Conservation (phyloP, 192 early-diverging fungal species). For the Helicostylum pulchrum region DNA sequence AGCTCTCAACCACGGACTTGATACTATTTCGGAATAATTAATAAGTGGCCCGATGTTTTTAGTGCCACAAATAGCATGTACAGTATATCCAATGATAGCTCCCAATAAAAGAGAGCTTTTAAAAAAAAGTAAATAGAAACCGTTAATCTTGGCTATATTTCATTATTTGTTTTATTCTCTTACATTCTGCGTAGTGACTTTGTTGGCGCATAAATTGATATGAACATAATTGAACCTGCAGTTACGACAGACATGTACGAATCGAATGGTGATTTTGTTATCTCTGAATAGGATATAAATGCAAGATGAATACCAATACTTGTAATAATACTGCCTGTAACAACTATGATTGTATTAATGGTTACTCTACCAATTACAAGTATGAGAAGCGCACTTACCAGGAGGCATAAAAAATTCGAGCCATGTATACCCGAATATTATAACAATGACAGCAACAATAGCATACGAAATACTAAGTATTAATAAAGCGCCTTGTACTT, state of each 20-base stretch:
- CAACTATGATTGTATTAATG: slow-evolving; percentile 23
- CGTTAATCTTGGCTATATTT: too few species aligned
- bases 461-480: slow-evolving; percentile 42
- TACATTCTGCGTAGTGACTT: slow-evolving; percentile 36
- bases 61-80: slow-evolving; percentile 38
- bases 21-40: slow-evolving; percentile 27
- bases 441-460: slow-evolving; percentile 36
- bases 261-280: slow-evolving; percentile 31
- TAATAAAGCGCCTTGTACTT: slow-evolving; percentile 47
- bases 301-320: slow-evolving; percentile 50
- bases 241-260: slow-evolving; percentile 43
- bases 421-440: slow-evolving; percentile 39
- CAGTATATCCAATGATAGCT: slow-evolving; percentile 31
- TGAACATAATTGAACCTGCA: slow-evolving; percentile 33
- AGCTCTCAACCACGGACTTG: slow-evolving; percentile 40
- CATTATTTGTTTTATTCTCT: neutral
- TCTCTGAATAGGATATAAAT: slow-evolving; percentile 38
- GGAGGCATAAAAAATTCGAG: slow-evolving; percentile 53
- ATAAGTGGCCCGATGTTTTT: slow-evolving; percentile 28
- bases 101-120: slow-evolving; percentile 32
- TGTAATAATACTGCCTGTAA: slow-evolving; percentile 49
- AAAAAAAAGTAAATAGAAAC: too few species aligned
- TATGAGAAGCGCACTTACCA: slow-evolving; percentile 8
- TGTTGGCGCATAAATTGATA: slow-evolving; percentile 42
- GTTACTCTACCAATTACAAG: neutral